Evolutionary conservation across 176 grass and related monocot genomes (phyloP), one percentile per base, ranked within the genome.

Genomic region (Bothriochloa decipiens): DNA sequence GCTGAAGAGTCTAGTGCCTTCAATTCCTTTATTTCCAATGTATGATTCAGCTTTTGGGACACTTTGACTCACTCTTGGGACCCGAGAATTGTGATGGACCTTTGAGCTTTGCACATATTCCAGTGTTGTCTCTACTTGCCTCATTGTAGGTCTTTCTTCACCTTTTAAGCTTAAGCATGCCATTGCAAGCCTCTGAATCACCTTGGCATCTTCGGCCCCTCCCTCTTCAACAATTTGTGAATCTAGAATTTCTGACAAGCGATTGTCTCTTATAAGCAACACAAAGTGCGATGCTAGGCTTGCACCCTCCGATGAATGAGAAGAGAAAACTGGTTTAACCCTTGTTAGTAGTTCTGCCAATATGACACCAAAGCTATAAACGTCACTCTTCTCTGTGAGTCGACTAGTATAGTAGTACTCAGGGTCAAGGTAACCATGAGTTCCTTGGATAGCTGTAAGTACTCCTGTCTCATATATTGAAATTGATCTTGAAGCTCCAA

Each of bases 401-500:
- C 88, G 83, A 52, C 65, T 69, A 28, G 77, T 81, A 29, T 89
- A 89, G 22, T 89, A 89, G 70, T 85, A 89, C 55, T 85, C 87
- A 55, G 77, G 87, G 35, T 89, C 87, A 20, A 89, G 83, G 33
- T 85, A 89, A 40, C 87, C 83, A 16, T 85, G 80, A 7, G 87
- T 89, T 63, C 87, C 87, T 16, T 85, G 87, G 12, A 89, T 62
- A 1, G 41, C 53, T 20, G 87, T 85, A 70, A 53, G 71, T 70
- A 85, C 17, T 43, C 71, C 83, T 35, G 83, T 89, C 82, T 77
- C 83, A 20, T 89, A 52, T 33, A 81, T 26, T 43, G 87, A 74
- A 22, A 85, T 81, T 53, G 87, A 89, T 5, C 71, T 89, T 70
- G 82, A 89, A 63, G 82, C 87, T 42, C 87, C 87, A 89, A 89